Evolutionary conservation across 805 yeast species (phyloP), one percentile per base, ranked within the genome.

Genomic region (Candida jianshihensis): DNA sequence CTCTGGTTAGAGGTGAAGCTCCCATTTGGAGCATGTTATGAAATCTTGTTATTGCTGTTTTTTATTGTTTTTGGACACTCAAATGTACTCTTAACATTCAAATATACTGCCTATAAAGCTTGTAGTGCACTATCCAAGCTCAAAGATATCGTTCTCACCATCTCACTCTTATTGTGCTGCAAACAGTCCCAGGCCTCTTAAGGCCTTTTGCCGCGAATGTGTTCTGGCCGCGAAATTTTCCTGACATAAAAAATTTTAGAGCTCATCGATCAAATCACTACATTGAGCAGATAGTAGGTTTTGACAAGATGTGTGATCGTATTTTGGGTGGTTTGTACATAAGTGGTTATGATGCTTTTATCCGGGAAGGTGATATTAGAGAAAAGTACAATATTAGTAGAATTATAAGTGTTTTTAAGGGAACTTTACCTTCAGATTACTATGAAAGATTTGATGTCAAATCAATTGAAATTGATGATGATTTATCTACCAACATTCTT

Each of bases 241-340:
- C n/a, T n/a, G n/a, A 24, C 13, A 24, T 11, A 24, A 24, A 24
- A 24, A 24, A 24, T 24, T 24, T 17, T 14, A 16, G 13, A 14
- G 29, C 29, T 26, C 29, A 26, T 15, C 29, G 18, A 11, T 21
- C 16, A 26, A n/a, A 8, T 13, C 26, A 24, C n/a, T 24, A 13
- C 26, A 10, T 20, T 20, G 10, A n/a, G n/a, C n/a, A n/a, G n/a
- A n/a, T n/a, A 20, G 22, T 20, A 7, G 22, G 10, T 20, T 7
- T 7, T 20, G 4, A 19, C n/a, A 20, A 25, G 14, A 33, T 31
- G 33, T 12, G 16, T n/a, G 67, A 73, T 37, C 66, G 94, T 49
- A 70, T 88, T n/a, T 58, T 85, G n/a, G 95, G 94, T 19, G 79
- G 80, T 8, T 70, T 90, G 2, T 84, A 78, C 59, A 58, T 90